Base-by-base conservation (phyloP, 441 rosid species). In the Breynia disticha region DNA sequence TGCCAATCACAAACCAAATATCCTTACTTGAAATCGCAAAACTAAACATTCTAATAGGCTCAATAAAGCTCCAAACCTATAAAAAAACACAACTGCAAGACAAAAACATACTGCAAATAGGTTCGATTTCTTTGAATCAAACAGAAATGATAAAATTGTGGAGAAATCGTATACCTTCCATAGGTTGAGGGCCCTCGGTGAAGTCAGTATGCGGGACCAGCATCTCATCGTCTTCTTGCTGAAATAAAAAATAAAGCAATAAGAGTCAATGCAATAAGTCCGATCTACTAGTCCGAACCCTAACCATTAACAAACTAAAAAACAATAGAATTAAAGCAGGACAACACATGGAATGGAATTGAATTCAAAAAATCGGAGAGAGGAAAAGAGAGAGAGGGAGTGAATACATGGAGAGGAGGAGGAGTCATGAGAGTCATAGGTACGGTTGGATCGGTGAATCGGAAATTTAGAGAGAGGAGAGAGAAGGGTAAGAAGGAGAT, bases 171-270 rank as follows among this genome's bases (percentile, higher is more conserved):
- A 24, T 21, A 85, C 97, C 93, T 80, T 90, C 95, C 96, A 85
- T 85, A 1, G 95, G 88, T 83, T 85, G 93, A 50, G 90, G 93
- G 32, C 86, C 90, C 16, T 85, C 88, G 17, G 75, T 39, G 52
- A 80, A 59, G 61, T 85, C 98, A 20, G 86, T 75, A 67, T 76
- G 86, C 11, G 98, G 98, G 56, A 87, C 96, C 45, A 87, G 84
- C 90, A 87, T 82, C 81, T 91, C 98, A 63, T 82, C 95, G 62
- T 85, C 96, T 53, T 85, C 94, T 59, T 85, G 94, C 86, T 90
- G 83, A 69, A 32, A 48, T 32, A 8, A 37, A 53, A 12, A 50
- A 18, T 10, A 5, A 51, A 24, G 19, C 41, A 19, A 67, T 56
- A 22, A 49, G 15, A 62, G 52, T 54, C 55, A 67, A 48, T 53